A percentile compares a stretch with the other conserved stretches of the same genome.
phyloP scores from a whole-genome alignment of 2,329 filamentous ascomycete genomes.

The Sordariomycetes sp. region DNA sequence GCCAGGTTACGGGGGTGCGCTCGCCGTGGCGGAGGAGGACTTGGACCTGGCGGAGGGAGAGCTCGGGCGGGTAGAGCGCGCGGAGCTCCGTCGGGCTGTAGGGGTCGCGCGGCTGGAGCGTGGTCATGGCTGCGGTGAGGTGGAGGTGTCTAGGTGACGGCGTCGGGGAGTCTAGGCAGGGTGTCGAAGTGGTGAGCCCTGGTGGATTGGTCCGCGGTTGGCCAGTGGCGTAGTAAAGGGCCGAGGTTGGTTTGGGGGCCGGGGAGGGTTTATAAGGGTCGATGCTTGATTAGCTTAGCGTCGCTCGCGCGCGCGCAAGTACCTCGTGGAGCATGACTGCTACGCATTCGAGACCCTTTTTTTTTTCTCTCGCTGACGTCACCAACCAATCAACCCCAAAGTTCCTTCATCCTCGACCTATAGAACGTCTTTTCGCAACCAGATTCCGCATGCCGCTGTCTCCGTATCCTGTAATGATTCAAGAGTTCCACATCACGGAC shows the following conservation, averaged over 20 bases:
- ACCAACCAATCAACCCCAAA: background rate
- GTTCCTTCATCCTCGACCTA: background rate
- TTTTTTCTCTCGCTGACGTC: background rate
- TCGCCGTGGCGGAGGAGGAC: slow-evolving; percentile 69
- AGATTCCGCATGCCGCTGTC: background rate
- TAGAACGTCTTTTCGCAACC: background rate
- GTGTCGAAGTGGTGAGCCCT: background rate
- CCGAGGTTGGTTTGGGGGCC: background rate
- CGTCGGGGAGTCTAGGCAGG: background rate
- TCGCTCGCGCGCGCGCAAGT: background rate
- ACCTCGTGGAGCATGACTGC: background rate
- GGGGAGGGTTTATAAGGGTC: background rate
- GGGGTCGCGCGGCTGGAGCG: slow-evolving; percentile 56
- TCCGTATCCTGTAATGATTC: too few species aligned
- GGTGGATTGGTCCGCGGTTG: background rate
- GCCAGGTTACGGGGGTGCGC: slow-evolving; percentile 74
- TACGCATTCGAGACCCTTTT: too few species aligned
- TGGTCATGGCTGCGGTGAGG: slow-evolving; percentile 50
- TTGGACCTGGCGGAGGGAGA: slow-evolving; percentile 84
- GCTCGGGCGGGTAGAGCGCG: slow-evolving; percentile 63
- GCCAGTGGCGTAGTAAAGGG: background rate
- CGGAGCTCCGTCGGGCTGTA: slow-evolving; percentile 74
- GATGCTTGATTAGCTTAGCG: background rate
- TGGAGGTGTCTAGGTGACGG: background rate
- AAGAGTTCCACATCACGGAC: too few species aligned